Base-by-base conservation (phyloP, 192 early-diverging fungal species). In the Podila minutissima region DNA sequence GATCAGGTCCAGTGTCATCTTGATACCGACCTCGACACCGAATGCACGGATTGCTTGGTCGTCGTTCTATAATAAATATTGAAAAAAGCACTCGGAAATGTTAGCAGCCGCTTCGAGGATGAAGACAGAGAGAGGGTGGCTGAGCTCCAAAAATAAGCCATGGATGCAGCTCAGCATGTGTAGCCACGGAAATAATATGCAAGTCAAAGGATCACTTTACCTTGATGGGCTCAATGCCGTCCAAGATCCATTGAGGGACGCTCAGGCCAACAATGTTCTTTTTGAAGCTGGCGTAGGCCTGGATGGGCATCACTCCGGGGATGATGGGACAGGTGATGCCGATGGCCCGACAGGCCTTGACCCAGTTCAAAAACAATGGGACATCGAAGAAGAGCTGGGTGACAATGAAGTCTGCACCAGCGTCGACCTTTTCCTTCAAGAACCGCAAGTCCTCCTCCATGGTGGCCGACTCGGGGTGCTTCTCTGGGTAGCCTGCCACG, bases 401-500 rank as follows among this genome's bases (percentile, higher is more conserved):
- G 59, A 99, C 92, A 46, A 98, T 90, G 69, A 96, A 94, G 73
- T 99, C 96, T 0, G 96, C 98, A 15, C 97, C 97, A 9, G 95
- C 94, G 51, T 95, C 90, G 9, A 95, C 88, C 85, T 99, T 99
- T 31, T 84, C 90, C 67, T 94, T 93, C 58, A 99, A 88, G 73
- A 90, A 88, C 50, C 72, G 55, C 38, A 99, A 83, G 71, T 99
- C 98, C 13, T 89, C 82, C 33, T 92, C 89, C 57, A 85, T 85
- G 83, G 92, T 89, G 15, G 88, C 83, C 67, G 92, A 93, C 71
- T 97, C 95, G 31, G 90, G 72, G 86, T 98, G 97, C 29, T 95
- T 95, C 84, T 99, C 98, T 20, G 96, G 96, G 83, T 99, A 97
- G 32, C 94, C 97, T 4, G 98, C 98, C n/a, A 99, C 98, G 64